Evolutionary conservation across 2,329 filamentous ascomycete species (phyloP), one percentile per base, ranked within the genome.

Genomic region (Venturia carpophila): DNA sequence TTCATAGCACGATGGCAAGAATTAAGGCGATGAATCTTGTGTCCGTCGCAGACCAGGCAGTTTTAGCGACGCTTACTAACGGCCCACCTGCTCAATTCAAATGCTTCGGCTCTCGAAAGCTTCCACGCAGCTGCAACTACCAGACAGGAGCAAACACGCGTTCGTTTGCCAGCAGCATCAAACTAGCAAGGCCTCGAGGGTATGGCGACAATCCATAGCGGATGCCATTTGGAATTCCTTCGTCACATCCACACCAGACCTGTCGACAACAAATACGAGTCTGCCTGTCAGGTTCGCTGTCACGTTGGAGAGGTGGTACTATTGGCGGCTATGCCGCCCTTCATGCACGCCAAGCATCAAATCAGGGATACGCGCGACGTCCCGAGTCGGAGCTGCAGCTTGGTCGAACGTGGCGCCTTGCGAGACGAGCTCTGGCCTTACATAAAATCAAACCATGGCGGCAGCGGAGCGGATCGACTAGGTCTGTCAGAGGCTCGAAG

Each of bases 301-400:
- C 60, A 61, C 39, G 42, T 42, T 43, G 7, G 21, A 27, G 37
- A 27, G 24, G 15, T 17, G 37, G 27, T 30, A 19, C 24, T 17
- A 61, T 43, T 61, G 60, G 60, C 39, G 4, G n/a, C 60, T 61
- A 24, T 30, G 60, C 60, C 52, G 52, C 37, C 37, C 30, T 58
- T n/a, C 52, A 58, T 61, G 60, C 60, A 61, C 21, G 60, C 60
- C 60, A 61, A 61, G 60, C 6, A 42, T 45, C 60, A 17, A 61
- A 61, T 27, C 37, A n/a, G 60, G 34, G 24, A 10, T 34, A 17
- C 5, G 27, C 10, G 39, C 37, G 27, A 43, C 34, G 60, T 27
- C 39, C 60, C 60, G 60, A 61, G 34, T 43, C 60, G 42, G 37
- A 21, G 19, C n/a, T 61, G 60, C 60, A 61, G 37, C 24, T 34